Evolutionary conservation across 2,329 filamentous ascomycete species (phyloP), one percentile per base, ranked within the genome.

Genomic region (Talaromyces sp.): DNA sequence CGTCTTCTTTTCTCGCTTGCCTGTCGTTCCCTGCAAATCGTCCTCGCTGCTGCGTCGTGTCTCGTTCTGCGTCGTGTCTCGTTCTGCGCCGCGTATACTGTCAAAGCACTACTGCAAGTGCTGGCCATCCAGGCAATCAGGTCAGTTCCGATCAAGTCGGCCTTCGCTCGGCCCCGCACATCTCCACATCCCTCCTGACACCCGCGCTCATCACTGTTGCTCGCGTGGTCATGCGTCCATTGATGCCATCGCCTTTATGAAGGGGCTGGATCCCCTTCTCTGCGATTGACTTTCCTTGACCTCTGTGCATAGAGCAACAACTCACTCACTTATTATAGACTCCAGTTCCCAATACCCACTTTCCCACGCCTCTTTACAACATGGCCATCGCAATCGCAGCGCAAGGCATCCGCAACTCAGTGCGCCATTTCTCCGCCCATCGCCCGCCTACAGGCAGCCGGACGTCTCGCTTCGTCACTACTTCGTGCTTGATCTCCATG

Each of bases 361-460:
- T 25, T 25, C 49, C 27, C 17, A 22, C 15, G 0, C 17, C 6
- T 42, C 25, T n/a, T 47, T 13, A 19, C 52, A 60, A 33, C 57
- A 63, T 63, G 61, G 57, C 61, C 19, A 30, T 55, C 57, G 22
- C 61, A 47, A 60, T 60, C 47, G 30, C 61, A 15, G 47, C 54
- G 8, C 55, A 58, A 42, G 49, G 32, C n/a, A 47, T 57, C 19
- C 61, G 61, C 57, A 59, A 52, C 44, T 60, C 75, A 30, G 71
- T 79, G 63, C 77, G 78, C 13, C 76, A 75, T 63, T 80, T 79
- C 68, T 80, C 77, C 17, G 75, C 76, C 22, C 77, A 74, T 59
- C 74, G 75, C 62, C 72, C 76, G 39, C 73, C 66, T 27, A 74
- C 75, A 19, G 73, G 76, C 52, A 75, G 72, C 56, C 76, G 73